Evolutionary conservation across 345 rosid genomes (phyloP), one percentile per base, ranked within the genome.

Genomic region (Salix viminalis): DNA sequence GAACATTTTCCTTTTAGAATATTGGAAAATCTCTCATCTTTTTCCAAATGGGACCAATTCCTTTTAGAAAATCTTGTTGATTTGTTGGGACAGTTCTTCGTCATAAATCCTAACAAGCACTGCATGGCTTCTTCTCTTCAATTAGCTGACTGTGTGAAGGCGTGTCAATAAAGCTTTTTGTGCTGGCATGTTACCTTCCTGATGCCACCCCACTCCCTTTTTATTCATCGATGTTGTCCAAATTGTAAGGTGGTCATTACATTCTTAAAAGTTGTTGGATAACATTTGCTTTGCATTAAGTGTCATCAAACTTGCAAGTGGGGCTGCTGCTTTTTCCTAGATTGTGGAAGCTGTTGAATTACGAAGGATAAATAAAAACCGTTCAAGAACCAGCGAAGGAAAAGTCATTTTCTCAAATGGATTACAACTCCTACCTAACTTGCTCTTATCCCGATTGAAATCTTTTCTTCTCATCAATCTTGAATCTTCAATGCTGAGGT

Each of bases 151-250:
- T 70, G 48, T 26, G 5, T 73, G 75, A 32, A 44, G 71, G 58
- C 30, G 81, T 83, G 88, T 79, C 73, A 58, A 37, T 72, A 32
- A 70, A 70, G 67, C 85, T 83, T 88, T 87, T 72, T 82, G 84
- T 85, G 85, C 69, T 85, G 91, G 86, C 83, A 81, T 71, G 52
- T 65, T 77, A 54, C 67, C 89, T 83, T 88, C 85, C 48, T 85
- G 37, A 86, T 70, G 84, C 73, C 36, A 76, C 75, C 46, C 41
- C 41, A 7, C 69, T 8, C 12, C 19, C 19, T 36, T 26, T 30
- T 66, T 34, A 3, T n/a, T 42, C 46, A 2, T 42, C 46, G 12
- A 11, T 42, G 46, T 2, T 42, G 46, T 42, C 46, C 46, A 11
- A 0, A 42, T 42, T 42, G 12, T 42, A 42, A 42, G 46, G 46